Percentiles rank a stretch among this genome's conserved stretches.
phyloP scores from a whole-genome alignment of 2,329 filamentous ascomycete genomes.

The Lasiodiplodia theobromae region DNA sequence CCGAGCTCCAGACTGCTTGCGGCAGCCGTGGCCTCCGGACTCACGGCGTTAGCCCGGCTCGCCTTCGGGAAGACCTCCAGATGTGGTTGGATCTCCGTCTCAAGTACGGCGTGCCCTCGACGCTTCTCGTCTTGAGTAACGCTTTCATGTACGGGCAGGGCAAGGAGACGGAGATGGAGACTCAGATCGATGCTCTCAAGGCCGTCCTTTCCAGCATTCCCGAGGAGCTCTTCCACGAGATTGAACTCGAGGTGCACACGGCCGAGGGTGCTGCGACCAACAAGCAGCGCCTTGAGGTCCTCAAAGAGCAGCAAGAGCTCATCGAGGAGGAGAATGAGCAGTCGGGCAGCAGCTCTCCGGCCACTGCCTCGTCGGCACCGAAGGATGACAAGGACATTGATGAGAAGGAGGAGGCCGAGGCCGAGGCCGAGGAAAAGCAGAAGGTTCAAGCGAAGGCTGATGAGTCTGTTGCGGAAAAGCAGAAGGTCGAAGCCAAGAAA shows the following conservation, averaged over 20 bases:
- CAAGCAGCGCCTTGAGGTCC: conserved; percentile 96
- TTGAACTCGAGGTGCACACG: conserved; percentile 96
- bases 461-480: conserved; percentile 2
- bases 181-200: conserved; percentile 90
- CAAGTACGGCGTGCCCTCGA: conserved; percentile 94
- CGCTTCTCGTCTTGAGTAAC: conserved; percentile 92
- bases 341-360: conserved; percentile 78
- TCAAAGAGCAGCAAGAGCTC: conserved; percentile 97
- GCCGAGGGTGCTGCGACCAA: conserved; percentile 97
- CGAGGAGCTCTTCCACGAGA: conserved; percentile 98
- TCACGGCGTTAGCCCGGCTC: conserved; percentile 86
- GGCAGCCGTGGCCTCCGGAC: conserved; percentile 92
- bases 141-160: conserved; percentile 96
- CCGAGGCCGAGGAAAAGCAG: conserved; percentile 15
- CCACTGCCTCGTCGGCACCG: conserved; percentile 60
- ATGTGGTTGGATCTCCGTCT: conserved; percentile 95
- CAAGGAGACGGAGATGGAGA: conserved; percentile 81
- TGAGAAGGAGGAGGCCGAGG: conserved; percentile 66
- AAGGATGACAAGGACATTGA: conserved; percentile 93
- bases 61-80: conserved; percentile 86
- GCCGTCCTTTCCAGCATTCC: conserved; percentile 93
- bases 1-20: conserved; percentile 90
- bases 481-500: conserved; percentile 29
- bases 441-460: conserved; percentile 16
- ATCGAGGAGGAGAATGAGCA: conserved; percentile 98